Evolutionary conservation across 2,329 filamentous ascomycete genomes (phyloP).

Genomic region (Dactylellina parvicollis): DNA sequence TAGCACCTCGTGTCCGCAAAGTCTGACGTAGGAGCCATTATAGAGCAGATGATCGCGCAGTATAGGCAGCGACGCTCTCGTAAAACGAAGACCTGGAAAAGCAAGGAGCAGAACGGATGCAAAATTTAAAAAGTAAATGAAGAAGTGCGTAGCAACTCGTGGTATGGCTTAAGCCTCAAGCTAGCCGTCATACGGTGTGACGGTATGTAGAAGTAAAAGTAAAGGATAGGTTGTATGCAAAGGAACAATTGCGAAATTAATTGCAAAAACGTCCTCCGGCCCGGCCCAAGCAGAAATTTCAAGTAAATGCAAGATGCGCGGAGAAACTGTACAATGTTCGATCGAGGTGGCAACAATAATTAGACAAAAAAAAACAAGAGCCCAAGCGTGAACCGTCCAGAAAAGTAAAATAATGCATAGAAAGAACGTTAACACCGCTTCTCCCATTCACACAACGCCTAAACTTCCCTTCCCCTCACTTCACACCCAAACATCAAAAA

Average conservation of each 20-base stretch:
- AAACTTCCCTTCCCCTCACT: constrained; percentile 26
- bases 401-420: constrained; percentile 32
- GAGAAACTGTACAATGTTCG: constrained; percentile 34
- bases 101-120: background rate
- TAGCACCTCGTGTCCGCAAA: background rate
- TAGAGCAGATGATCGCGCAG: constrained; percentile 48
- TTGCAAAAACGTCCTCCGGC: constrained; percentile 31
- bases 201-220: constrained; percentile 1
- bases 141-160: constrained; percentile 11
- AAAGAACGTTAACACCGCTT: constrained; percentile 50
- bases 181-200: no score
- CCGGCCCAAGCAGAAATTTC: constrained; percentile 17
- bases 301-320: constrained; percentile 20
- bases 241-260: constrained; percentile 14
- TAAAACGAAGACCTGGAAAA: constrained; percentile 1
- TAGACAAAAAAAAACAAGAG: constrained; percentile 21
- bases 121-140: constrained; percentile 1
- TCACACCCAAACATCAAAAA: constrained; percentile 45
- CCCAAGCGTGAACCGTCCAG: constrained; percentile 18
- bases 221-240: constrained; percentile 25
- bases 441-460: constrained; percentile 47
- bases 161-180: background rate
- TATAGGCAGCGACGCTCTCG: constrained; percentile 48
- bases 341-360: constrained; percentile 9
- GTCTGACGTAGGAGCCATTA: constrained; percentile 20